phyloP scores from a whole-genome alignment of 805 yeast genomes.

The Alloascoidea hylecoeti region DNA sequence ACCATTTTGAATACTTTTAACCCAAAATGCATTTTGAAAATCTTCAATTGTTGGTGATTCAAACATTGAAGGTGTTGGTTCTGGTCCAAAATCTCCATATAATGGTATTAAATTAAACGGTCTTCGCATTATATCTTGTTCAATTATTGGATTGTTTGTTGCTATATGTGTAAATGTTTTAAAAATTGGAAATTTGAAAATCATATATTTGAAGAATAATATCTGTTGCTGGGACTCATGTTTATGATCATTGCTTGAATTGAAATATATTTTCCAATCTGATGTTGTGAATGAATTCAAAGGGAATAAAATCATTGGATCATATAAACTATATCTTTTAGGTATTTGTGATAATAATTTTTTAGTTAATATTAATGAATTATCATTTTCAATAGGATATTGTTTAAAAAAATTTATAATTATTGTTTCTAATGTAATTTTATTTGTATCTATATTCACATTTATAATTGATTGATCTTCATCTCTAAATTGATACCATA shows the following conservation, averaged over 20 bases:
- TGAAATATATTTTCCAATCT: conserved; percentile 16
- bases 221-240: too few species aligned
- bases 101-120: conserved; percentile 50
- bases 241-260: conserved; percentile 6
- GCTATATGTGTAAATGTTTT: conserved; percentile 44
- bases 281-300: conserved; percentile 26
- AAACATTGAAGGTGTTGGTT: conserved; percentile 13
- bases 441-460: conserved; percentile 4
- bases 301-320: conserved; percentile 44
- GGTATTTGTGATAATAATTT: conserved; percentile 18
- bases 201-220: conserved; percentile 13
- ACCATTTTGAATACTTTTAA: conserved; percentile 55
- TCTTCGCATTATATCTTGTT: conserved; percentile 39
- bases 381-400: background rate
- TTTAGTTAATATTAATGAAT: background rate
- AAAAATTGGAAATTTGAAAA: conserved; percentile 8
- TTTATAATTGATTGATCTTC: conserved; percentile 3
- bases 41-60: conserved; percentile 27
- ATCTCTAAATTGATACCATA: too few species aligned
- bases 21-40: conserved; percentile 54
- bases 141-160: conserved; percentile 48
- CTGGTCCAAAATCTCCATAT: conserved; percentile 53
- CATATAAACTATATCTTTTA: conserved; percentile 43
- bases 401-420: background rate
- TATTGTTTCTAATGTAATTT: conserved; percentile 5